Base-by-base conservation (phyloP, 371 early-diverging fungal genomes). In the Rhizomucor pusillus region DNA sequence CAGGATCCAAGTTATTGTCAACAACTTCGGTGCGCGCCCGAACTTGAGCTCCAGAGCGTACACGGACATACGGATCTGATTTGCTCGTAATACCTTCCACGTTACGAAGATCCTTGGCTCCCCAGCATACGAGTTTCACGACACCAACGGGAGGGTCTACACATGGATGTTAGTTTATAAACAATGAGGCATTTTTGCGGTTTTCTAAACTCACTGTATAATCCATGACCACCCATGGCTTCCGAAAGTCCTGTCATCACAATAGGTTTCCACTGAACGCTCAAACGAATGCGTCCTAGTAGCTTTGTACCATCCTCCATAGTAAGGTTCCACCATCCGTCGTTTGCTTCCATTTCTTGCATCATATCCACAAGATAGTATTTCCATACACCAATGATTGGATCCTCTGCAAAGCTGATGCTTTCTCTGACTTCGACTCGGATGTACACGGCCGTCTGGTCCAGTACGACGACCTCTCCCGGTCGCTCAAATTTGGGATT, bases 31-130 rank as follows among this genome's bases (percentile, higher is more conserved):
- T 92, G 19, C 79, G 73, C 14, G 74, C 82, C 22, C 79, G 77
- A 18, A 81, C 80, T 63, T 76, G 87, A 57, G 72, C 77, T 22
- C 79, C 87, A 34, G 84, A 71, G 40, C 85, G 71, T 9, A 90
- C 78, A 14, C 77, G 71, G 14, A 90, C 81, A 66, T 90, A 94
- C 11, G 96, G 97, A 68, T 97, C 95, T 4, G 90, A 88, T 57
- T 86, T 88, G 54, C 93, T 88, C 4, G 79, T 65, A 0, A 82
- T 75, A 3, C 60, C 71, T 50, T 84, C 92, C 12, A 87, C 85
- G 55, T 91, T 92, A 57, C 84, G 83, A 46, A 94, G 69, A 34
- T 80, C 78, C 35, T 83, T 81, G 11, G 89, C 97, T 64, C 87
- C 86, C 62, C 81, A 76, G 55, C 93, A 63, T 9, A 82, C 82